Base-by-base conservation (phyloP, 1,284 basidiomycete species). In the Porogramme epimiltina region DNA sequence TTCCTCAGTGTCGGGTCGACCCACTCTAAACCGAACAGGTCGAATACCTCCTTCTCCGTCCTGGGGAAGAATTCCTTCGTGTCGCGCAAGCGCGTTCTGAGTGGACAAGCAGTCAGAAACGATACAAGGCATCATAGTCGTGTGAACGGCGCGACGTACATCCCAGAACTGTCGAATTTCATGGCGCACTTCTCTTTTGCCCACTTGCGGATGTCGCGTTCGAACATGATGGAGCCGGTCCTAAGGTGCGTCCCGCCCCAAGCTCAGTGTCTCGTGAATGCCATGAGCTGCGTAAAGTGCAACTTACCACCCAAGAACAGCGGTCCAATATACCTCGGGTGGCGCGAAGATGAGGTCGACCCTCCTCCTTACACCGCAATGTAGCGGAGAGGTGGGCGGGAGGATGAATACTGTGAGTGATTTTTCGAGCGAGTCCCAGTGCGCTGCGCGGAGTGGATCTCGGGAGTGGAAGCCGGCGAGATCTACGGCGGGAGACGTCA, bases 161-260 rank as follows among this genome's bases (percentile, higher is more conserved):
- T 79, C 47, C 86, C 88, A 9, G 82, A 82, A 60, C 87, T 90
- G 67, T 92, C 89, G 58, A 93, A 93, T 61, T 90, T 91, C 65
- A 87, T 69, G 16, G 83, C 84, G 50, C 72, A 78, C 67, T 82
- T 75, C 48, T 77, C 68, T 66, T 89, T 86, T 1, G 89, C 88
- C 79, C 82, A 87, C 16, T 80, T 71, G 47, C 90, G 73, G 47
- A 93, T 64, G 65, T 93, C 91, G n/a, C 89, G 74, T 64, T 92
- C 79, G 60, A 93, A 92, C 80, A 89, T 84, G 44, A 79, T 88
- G 0, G 86, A 89, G 0, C 91, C 91, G 4, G 86, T 87, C 90
- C 89, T 90, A 49, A 24, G 8, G 20, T 16, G 15, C 36, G 9
- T 19, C 33, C n/a, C n/a, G n/a, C n/a, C n/a, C 25, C 26, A 20